Percentiles rank a stretch among this genome's conserved stretches.
Conservation (phyloP, 1,284 basidiomycete genomes). For the Golubevia sp. region DNA sequence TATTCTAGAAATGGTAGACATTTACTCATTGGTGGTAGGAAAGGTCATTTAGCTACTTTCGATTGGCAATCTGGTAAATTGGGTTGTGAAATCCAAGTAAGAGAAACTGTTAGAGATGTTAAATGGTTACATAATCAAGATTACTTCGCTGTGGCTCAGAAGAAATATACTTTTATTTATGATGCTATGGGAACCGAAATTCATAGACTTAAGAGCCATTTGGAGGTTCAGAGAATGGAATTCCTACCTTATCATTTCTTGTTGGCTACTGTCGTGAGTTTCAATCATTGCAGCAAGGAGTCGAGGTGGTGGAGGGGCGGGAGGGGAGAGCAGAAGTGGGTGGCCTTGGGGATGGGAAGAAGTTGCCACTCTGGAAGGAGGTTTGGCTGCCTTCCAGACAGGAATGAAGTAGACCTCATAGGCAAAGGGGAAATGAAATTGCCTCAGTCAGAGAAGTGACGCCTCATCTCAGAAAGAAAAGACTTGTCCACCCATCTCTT, state of each 20-base stretch:
- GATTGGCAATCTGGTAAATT: slow-evolving; percentile 90
- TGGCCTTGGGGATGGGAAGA: too few species aligned
- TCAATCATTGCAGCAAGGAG: not conserved
- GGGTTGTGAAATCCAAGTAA: slow-evolving; percentile 84
- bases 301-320: too few species aligned
- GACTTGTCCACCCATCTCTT: not conserved
- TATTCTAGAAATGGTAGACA: slow-evolving; percentile 90
- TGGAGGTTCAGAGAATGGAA: slow-evolving; percentile 87
- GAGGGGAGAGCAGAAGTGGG: too few species aligned
- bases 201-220: slow-evolving; percentile 73
- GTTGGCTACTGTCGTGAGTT: slow-evolving; percentile 77
- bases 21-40: slow-evolving; percentile 67
- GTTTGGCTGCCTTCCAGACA: too few species aligned
- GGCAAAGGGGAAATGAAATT: too few species aligned
- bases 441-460: too few species aligned
- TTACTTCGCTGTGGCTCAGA: slow-evolving; percentile 93
- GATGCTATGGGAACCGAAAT: slow-evolving; percentile 92
- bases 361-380: too few species aligned
- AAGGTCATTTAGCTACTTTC: slow-evolving; percentile 90
- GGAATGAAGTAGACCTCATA: too few species aligned
- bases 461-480: too few species aligned
- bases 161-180: slow-evolving; percentile 95
- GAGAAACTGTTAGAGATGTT: slow-evolving; percentile 87
- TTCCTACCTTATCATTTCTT: slow-evolving; percentile 97
- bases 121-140: slow-evolving; percentile 91